Evolutionary conservation across 225 moss, liverwort and hornwort genomes (phyloP), one percentile per base, ranked within the genome.

Genomic region (Anthoceros angustus): DNA sequence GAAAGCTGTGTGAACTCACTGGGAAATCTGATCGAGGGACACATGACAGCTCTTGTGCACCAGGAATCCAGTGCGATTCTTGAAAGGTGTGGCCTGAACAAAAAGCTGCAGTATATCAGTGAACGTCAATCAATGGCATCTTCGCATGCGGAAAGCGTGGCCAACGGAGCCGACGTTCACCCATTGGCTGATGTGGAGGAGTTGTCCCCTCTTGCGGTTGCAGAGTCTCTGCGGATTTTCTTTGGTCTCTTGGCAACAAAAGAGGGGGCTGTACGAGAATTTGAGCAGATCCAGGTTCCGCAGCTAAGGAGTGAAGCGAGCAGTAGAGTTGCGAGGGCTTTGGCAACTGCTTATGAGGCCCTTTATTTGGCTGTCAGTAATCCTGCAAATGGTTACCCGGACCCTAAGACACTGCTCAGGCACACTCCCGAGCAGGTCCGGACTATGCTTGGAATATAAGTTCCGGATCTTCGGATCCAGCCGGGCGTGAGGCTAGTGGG

Each of bases 271-370:
- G 75, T 98, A 69, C 89, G 87, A 40, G 98, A 98, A 66, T 98
- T 98, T 68, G 87, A 98, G 72, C 92, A 98, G 61, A 92, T 98
- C 72, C 86, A 86, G 70, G 92, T 98, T 39, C 98, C 89, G 16
- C 79, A 80, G 62, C 84, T 89, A 32, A 80, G 98, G 71, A 89
- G 98, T 71, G 92, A 98, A 77, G 82, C 87, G n/a, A 85, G 81
- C 50, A 92, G 86, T 43, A 88, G 88, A 66, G 87, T 98, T 55
- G 84, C 92, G 24, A 76, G 72, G 75, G 89, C 89, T 4, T 77
- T 98, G 32, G 87, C 87, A 8, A 84, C 85, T 78, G 88, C 89
- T 15, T 98, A 92, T 62, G 87, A 98, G 71, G 78, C 89, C 15
- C 71, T 98, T 42, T 98, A 92, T 71, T 68, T 80, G 14, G 85